Evolutionary conservation across 306 rosid species (phyloP), one percentile per base, ranked within the genome.

Genomic region (Prunus davidiana): DNA sequence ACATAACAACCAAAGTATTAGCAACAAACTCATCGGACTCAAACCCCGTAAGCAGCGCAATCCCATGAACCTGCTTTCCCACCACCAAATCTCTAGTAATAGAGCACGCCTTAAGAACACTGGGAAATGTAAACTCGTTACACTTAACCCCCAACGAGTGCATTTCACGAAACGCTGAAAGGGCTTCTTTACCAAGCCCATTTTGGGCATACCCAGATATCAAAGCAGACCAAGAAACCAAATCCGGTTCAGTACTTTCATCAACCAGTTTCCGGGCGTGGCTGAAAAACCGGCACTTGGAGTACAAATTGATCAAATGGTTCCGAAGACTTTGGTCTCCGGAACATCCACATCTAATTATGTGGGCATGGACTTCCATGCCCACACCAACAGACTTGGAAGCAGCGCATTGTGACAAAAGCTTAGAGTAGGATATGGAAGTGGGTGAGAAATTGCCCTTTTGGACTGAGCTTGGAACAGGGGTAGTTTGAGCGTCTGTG

Each of bases 1-100:
- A 94, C 97, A 92, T 83, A 30, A 88, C 91, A 81, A 94, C 93
- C 91, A 89, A 91, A 78, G 92, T 84, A 72, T 92, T 90, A 0
- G 87, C 88, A 79, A 90, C 98, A 82, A 88, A 91, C 62, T 81
- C 93, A 71, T 94, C 97, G 32, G 78, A 83, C 52, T 86, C 96
- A 77, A 90, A 94, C 57, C 98, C 97, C 0, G 93, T 82, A 38
- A 90, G 84, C 73, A 90, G 65, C 0, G 81, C 82, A 75, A 80
- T 69, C 55, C 87, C 90, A 80, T 94, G 97, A 74, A 88, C 78
- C 82, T 84, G 90, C 83, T 71, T 90, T 45, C 95, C 98, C 49
- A 80, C 47, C 27, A 43, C 65, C 80, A 89, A 84, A 79, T 89
- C 88, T 74, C 65, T 90, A 34, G 79, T 83, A 11, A 85, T 56